Evolutionary conservation across 495 filamentous ascomycete genomes (phyloP), one percentile per base, ranked within the genome.

Genomic region (Hypoxylon intermedium): DNA sequence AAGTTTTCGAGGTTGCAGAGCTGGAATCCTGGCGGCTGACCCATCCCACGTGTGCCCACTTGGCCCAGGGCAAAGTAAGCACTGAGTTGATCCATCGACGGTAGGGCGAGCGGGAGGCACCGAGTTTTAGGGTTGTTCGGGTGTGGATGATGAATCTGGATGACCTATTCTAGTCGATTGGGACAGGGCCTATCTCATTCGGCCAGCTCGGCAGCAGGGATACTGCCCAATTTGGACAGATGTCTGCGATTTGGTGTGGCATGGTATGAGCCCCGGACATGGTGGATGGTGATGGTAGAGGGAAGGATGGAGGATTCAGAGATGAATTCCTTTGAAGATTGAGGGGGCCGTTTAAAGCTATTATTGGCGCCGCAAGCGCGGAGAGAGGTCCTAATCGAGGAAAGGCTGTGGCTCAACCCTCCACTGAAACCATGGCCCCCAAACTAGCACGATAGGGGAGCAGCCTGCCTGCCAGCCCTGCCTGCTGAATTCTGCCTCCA

Each of bases 311-410:
- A 48, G 57, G 55, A 59, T 55, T 65, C 11, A 37, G 20, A 64
- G 36, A 50, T 48, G 20, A 28, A 59, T 65, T 58, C 61, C 55
- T 65, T 56, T 55, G 21, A 21, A 58, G 50, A 53, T 59, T 59
- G 19, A 6, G 26, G 41, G 61, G 56, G 24, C 18, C 18, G 26
- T 54, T 60, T 65, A 60, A 60, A 26, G 18, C 60, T 65, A 40
- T 65, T 37, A 65, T 65, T 65, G 62, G 62, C 26, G 33, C 49
- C 21, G 9, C 37, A 65, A 57, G 62, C 62, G 62, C 56, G 46
- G 33, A 37, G 28, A 19, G 23, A n/a, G 26, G 59, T 59, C 56
- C 45, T 28, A 48, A 57, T 60, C 15, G 12, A 47, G 50, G 43
- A 12, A 37, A 19, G 44, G 20, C 23, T 64, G 49, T 65, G 55